These are phyloP conservation scores for Mucor irregularis DNA, from an alignment of 371 early-diverging fungal genomes.

Conservation along the genomic window DNA sequence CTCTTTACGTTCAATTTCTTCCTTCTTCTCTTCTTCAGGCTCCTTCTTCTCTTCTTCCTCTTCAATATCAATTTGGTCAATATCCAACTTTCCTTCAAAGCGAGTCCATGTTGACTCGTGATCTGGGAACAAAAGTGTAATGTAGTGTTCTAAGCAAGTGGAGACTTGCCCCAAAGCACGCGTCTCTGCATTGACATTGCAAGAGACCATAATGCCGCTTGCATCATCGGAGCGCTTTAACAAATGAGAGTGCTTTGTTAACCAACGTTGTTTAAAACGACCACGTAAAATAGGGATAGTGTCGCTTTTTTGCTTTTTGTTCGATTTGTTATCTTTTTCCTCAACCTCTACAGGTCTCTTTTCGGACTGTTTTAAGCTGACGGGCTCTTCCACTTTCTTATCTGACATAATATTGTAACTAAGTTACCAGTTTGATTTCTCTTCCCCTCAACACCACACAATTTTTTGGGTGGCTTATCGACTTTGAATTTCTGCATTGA, in stretches of 20 bases:
- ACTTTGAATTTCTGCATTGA: too few species aligned
- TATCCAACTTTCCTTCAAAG: conserved; percentile 45
- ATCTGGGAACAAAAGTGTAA: conserved; percentile 42
- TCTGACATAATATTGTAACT: too few species aligned
- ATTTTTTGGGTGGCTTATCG: too few species aligned
- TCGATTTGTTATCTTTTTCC: background rate
- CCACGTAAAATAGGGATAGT: conserved; percentile 57
- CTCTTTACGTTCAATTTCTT: conserved; percentile 37
- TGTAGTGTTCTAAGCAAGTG: conserved; percentile 39
- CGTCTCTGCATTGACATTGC: conserved; percentile 50
- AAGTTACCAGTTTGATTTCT: too few species aligned
- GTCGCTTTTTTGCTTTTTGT: conserved; percentile 22
- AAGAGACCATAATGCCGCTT: conserved; percentile 47
- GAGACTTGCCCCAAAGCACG: conserved; percentile 58
- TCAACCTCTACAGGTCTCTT: background rate
- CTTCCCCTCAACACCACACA: too few species aligned
- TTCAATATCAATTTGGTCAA: conserved; percentile 28
- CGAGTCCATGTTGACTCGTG: conserved; percentile 44
- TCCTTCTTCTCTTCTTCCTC: conserved; percentile 26
- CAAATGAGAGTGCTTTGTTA: conserved; percentile 55
- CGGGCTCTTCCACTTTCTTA: too few species aligned
- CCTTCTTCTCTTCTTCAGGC: conserved; percentile 21
- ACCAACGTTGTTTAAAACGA: conserved; percentile 52
- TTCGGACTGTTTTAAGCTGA: background rate
- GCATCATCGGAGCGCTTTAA: conserved; percentile 43